Conservation (phyloP, 495 filamentous ascomycete species). For the Aspergillus haitiensis region DNA sequence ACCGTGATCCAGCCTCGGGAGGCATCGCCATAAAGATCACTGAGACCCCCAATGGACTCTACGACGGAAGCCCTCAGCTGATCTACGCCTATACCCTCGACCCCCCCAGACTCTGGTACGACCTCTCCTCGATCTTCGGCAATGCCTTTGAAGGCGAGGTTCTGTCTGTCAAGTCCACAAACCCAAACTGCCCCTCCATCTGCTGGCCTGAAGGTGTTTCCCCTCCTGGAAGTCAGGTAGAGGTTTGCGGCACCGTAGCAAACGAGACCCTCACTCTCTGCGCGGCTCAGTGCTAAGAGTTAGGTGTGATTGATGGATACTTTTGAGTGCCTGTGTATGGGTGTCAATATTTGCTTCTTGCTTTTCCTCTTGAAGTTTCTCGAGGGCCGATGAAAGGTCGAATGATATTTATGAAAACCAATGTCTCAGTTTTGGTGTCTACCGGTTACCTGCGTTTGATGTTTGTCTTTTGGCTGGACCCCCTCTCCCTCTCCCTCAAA, state of each 20-base stretch:
- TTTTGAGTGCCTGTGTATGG: not conserved
- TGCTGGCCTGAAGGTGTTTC: slow-evolving; percentile 51
- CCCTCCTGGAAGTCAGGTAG: slow-evolving; percentile 54
- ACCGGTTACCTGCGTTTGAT: too few species aligned
- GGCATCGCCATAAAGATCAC: slow-evolving; percentile 59
- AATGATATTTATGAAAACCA: not conserved
- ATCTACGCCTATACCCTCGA: slow-evolving; percentile 57
- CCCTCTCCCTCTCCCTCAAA: too few species aligned
- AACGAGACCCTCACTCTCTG: slow-evolving; percentile 39
- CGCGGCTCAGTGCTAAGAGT: slow-evolving; percentile 28
- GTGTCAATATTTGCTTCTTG: not conserved
- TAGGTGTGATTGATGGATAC: not conserved
- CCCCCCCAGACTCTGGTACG: slow-evolving; percentile 53
- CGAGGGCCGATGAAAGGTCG: not conserved
- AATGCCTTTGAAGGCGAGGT: slow-evolving; percentile 52
- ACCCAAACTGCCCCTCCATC: slow-evolving; percentile 46
- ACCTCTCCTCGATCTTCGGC: slow-evolving; percentile 57
- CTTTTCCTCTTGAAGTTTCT: not conserved
- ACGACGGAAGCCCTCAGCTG: slow-evolving; percentile 52
- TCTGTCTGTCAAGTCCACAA: slow-evolving; percentile 40
- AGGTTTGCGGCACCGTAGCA: slow-evolving; percentile 40
- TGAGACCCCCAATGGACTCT: slow-evolving; percentile 48
- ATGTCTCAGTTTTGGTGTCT: not conserved
- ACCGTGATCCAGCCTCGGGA: slow-evolving; percentile 50
- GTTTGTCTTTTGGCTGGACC: too few species aligned